Conservation (phyloP, 805 yeast species). For the Zygotorulaspora florentina region DNA sequence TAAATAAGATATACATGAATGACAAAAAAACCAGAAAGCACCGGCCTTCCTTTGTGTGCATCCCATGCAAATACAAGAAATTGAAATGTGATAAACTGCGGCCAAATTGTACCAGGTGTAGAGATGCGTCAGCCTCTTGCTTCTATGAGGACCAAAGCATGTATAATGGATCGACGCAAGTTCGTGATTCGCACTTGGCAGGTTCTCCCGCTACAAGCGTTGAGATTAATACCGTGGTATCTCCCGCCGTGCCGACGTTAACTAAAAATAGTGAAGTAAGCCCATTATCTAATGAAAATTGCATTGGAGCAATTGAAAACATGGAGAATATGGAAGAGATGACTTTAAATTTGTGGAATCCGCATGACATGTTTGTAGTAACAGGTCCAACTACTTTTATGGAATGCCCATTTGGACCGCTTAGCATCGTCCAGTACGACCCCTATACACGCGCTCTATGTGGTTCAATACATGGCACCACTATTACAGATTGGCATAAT, state of each 20-base stretch:
- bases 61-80: constrained; percentile 1
- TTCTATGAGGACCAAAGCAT: too few relatives aligned
- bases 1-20: too few relatives aligned
- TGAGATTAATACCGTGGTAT: not conserved
- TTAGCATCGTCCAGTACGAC: constrained; percentile 16
- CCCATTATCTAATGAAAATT: not conserved
- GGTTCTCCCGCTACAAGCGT: not conserved
- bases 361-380: constrained; percentile 16
- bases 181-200: not conserved
- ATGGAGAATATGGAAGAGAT: not conserved
- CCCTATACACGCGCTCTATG: constrained; percentile 14
- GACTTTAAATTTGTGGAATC: constrained; percentile 14
- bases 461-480: constrained; percentile 18
- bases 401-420: constrained; percentile 19
- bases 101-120: constrained; percentile 1
- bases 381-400: constrained; percentile 16
- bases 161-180: not conserved
- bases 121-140: not conserved
- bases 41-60: constrained; percentile 1
- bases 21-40: too few relatives aligned
- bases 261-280: not conserved
- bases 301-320: not conserved
- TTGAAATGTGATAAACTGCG: constrained; percentile 1
- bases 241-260: not conserved
- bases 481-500: constrained; percentile 12